Conservation (phyloP, 1,284 basidiomycete species). For the Xerocomus cyaneibrunnescens region DNA sequence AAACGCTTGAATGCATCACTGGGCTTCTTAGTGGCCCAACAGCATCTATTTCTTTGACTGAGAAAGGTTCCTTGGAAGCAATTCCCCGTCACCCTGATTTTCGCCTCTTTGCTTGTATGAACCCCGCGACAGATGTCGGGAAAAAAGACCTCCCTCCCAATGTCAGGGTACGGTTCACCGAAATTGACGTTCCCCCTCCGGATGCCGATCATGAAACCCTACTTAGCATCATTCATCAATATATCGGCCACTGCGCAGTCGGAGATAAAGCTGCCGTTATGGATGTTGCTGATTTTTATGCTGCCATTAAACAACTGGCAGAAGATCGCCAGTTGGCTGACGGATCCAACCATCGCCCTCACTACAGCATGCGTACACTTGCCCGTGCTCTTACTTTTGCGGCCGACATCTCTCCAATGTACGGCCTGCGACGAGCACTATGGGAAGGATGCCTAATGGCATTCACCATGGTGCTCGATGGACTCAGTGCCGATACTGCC, state of each 20-base stretch:
- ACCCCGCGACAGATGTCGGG: conserved; percentile 97
- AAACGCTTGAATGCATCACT: conserved; percentile 93
- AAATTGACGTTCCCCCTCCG: conserved; percentile 92
- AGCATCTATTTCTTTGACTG: conserved; percentile 90
- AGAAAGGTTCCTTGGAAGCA: conserved; percentile 90
- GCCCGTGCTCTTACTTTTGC: conserved; percentile 92
- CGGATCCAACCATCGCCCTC: conserved; percentile 92
- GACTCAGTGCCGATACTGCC: conserved; percentile 69
- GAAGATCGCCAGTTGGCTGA: conserved; percentile 87
- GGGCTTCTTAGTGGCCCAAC: conserved; percentile 83
- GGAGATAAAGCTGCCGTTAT: conserved; percentile 88
- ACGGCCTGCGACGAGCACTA: conserved; percentile 82
- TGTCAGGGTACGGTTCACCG: conserved; percentile 91
- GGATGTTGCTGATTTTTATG: conserved; percentile 92
- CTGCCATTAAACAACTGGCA: conserved; percentile 78
- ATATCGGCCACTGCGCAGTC: conserved; percentile 82
- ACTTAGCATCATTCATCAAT: conserved; percentile 85
- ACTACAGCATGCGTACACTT: conserved; percentile 97
- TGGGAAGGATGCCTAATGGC: conserved; percentile 99
- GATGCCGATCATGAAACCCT: conserved; percentile 93
- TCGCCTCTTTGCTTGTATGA: conserved; percentile 98
- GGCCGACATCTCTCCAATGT: conserved; percentile 75
- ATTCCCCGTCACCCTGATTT: conserved; percentile 93
- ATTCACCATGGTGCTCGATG: conserved; percentile 94
- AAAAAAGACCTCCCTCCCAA: conserved; percentile 95